Evolutionary conservation across 2,329 filamentous ascomycete genomes (phyloP), one percentile per base, ranked within the genome.

Genomic region (Aspergillus aculeatus): DNA sequence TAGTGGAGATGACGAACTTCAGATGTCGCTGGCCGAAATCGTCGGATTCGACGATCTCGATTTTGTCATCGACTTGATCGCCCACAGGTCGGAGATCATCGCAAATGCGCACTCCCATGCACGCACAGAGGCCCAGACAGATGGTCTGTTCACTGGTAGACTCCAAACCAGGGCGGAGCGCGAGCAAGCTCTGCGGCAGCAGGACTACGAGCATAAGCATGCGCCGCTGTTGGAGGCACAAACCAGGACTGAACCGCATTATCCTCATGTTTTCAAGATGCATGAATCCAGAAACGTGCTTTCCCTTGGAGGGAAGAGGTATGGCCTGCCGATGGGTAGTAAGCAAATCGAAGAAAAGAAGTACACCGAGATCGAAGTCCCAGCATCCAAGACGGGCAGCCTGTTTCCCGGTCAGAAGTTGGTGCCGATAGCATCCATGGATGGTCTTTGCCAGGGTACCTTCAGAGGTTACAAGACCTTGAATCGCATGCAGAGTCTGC

Each of bases 401-500:
- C 81, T 96, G 14, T 89, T 85, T 14, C 84, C 82, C 1, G 87
- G 89, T 4, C 89, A 90, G 68, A 91, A 86, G 69, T 83, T 98
- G 14, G 81, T 99, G 21, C 80, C 87, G 32, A 94, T 99, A 61
- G 81, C 84, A 6, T 89, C 92, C 3, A 83, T 99, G 80, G 95
- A 99, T 74, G 92, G 91, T 0, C 82, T 99, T 29, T 99, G 95
- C 69, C 85, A 86, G 62, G 86, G 85, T n/a, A 99, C 95, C 0
- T 99, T 99, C 80, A 91, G 89, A 71, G 93, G 93, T 0, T 99
- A 99, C 81, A 94, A 93, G 77, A 80, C 90, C 3, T 83, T 99
- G 61, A 99, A 99, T 71, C 89, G 96, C 29, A 99, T 99, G 96
- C 95, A 99, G 78, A 98, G 93, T 73, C 82, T 99, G 51, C 91